Evolutionary conservation across 2,329 filamentous ascomycete species (phyloP), one percentile per base, ranked within the genome.

Genomic region (Polytolypa hystricis): DNA sequence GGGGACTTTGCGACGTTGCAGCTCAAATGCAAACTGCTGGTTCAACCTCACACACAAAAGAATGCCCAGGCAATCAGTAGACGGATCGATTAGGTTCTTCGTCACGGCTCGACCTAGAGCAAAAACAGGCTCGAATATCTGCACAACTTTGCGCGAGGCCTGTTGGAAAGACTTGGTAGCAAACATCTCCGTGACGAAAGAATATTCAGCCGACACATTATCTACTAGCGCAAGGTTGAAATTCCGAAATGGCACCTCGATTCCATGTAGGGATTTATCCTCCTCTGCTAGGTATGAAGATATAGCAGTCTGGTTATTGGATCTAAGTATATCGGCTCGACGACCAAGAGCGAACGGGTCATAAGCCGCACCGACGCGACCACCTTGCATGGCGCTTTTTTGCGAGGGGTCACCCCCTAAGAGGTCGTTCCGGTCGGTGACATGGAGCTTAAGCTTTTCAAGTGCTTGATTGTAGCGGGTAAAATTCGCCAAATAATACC

Each of bases 401-500:
- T 81, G 74, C 12, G 74, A 70, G 37, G 86, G 77, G 41, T 95
- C 87, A 42, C 84, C 76, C 10, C 83, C 86, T 3, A 98, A 67
- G 1, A 85, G 73, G 52, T 95, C 86, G 46, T 80, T 79, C 53
- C 81, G 86, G 52, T 95, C 89, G 40, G 93, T 69, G 4, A 71
- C 60, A 52, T 95, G 86, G 2, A 96, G 60, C 52, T 83, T 89
- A 42, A 98, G 71, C 57, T 85, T 93, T 38, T 81, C 79, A 4
- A 98, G 68, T 0, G 91, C 79, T 48, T 79, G 78, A 45, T 82
- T 77, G 57, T 98, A 98, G 21, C 89, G 79, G 3, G 75, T 78
- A 54, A 98, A 98, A 56, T 95, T 84, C 46, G 82, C 91, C 36
- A 81, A 64, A 55, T 96, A 96, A 54, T 98, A 98, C 91, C 91